Conservation (phyloP, 1,139 yeast genomes). For the Geotrichum cucujoidarum region DNA sequence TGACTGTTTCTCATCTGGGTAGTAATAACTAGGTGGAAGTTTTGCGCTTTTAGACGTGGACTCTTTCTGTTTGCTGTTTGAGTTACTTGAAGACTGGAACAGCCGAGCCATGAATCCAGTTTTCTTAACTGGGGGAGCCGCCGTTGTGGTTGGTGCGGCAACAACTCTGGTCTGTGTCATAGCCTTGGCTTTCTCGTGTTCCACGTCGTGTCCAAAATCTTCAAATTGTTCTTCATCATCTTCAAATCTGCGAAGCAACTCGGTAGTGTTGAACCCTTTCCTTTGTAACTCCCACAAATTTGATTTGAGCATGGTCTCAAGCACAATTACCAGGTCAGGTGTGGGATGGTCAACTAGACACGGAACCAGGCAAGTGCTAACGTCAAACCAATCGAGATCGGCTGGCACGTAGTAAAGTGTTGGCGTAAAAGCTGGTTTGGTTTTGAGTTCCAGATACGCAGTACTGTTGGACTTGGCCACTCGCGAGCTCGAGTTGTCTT, state of each 20-base stretch:
- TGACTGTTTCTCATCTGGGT: too few species aligned
- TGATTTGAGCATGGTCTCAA: conserved; percentile 37
- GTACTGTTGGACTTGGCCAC: conserved; percentile 18
- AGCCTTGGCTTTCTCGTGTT: conserved; percentile 11
- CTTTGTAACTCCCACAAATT: conserved; percentile 33
- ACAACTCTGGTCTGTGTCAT: conserved; percentile 10
- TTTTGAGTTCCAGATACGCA: conserved; percentile 26
- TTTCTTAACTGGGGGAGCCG: not conserved
- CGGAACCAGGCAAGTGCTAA: conserved; percentile 36
- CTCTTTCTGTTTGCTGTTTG: too few species aligned
- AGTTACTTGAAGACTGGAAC: too few species aligned
- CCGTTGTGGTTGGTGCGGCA: not conserved
- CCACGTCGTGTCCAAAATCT: conserved; percentile 16
- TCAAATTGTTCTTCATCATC: conserved; percentile 22
- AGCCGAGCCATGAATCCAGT: too few species aligned
- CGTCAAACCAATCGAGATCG: conserved; percentile 38
- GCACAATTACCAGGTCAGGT: conserved; percentile 39
- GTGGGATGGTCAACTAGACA: conserved; percentile 30
- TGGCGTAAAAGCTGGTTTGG: not conserved
- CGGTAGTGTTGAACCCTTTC: conserved; percentile 40
- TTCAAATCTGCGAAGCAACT: conserved; percentile 30
- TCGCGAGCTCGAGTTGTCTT: conserved; percentile 1
- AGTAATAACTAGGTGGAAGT: too few species aligned
- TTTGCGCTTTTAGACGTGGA: too few species aligned
- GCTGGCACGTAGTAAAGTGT: conserved; percentile 22